Percentiles rank a stretch among this genome's conserved stretches.
Evolutionary conservation across 495 filamentous ascomycete genomes (phyloP).

Genomic region (Aspergillus affinis): DNA sequence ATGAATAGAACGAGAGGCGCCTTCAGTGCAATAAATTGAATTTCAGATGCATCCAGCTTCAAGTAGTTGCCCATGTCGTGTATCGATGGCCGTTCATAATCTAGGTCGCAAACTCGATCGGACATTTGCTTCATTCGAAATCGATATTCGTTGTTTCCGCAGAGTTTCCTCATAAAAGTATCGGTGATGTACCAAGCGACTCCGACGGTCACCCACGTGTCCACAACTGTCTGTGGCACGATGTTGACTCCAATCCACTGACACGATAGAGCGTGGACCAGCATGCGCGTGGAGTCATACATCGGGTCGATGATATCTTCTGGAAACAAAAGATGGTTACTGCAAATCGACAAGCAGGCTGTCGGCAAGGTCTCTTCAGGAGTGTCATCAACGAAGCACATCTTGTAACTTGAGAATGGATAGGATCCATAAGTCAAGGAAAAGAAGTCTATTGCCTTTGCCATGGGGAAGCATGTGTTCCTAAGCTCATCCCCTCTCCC

Average conservation of each 20-base stretch:
- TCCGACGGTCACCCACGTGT: constrained; percentile 90
- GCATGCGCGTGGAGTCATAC: constrained; percentile 68
- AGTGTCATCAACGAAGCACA: constrained; percentile 92
- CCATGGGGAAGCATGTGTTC: constrained; percentile 77
- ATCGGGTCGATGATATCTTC: constrained; percentile 79
- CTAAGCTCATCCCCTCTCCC: constrained; percentile 73
- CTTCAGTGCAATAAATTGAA: constrained; percentile 89
- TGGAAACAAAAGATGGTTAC: constrained; percentile 78
- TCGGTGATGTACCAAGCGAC: constrained; percentile 93
- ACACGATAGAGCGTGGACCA: constrained; percentile 82
- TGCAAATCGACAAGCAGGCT: constrained; percentile 85
- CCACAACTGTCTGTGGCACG: constrained; percentile 71
- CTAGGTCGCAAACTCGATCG: constrained; percentile 77
- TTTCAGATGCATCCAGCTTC: constrained; percentile 74
- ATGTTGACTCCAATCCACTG: constrained; percentile 94
- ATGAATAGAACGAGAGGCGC: constrained; percentile 91
- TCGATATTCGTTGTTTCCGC: constrained; percentile 90
- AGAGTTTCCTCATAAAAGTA: constrained; percentile 81
- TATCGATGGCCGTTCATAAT: constrained; percentile 80
- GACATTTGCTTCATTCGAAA: constrained; percentile 85
- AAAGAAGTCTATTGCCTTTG: constrained; percentile 81
- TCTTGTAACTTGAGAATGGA: constrained; percentile 82
- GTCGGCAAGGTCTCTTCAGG: constrained; percentile 67
- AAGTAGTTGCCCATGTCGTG: constrained; percentile 75
- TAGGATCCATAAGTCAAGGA: constrained; percentile 81